These are phyloP conservation scores for Selenicereus undatus DNA, from an alignment of 148 eudicot species.

Conservation along the genomic window DNA sequence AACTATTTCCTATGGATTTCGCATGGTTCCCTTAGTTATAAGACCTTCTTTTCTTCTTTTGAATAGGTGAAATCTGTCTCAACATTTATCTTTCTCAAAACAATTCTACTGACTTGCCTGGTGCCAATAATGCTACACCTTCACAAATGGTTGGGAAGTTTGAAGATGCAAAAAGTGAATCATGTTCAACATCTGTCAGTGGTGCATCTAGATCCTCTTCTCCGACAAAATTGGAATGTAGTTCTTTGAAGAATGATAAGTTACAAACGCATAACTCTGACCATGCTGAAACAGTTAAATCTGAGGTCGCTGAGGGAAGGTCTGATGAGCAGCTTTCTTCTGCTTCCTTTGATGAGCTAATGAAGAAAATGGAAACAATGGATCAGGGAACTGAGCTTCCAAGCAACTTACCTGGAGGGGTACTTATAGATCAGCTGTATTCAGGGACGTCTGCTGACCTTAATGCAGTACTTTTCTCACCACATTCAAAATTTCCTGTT, in stretches of 20 bases:
- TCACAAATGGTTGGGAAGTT: constrained; percentile 21
- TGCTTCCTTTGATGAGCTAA: constrained; percentile 53
- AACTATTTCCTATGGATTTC: not conserved
- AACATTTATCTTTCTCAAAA: constrained; percentile 74
- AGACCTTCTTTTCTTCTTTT: not conserved
- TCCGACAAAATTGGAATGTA: constrained; percentile 38
- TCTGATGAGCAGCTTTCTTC: constrained; percentile 43
- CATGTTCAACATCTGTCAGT: constrained; percentile 38
- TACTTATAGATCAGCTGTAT: constrained; percentile 65
- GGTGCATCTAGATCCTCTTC: constrained; percentile 43
- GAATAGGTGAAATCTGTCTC: constrained; percentile 79
- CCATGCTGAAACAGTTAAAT: constrained; percentile 34
- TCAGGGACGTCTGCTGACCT: constrained; percentile 51
- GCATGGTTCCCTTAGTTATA: not conserved
- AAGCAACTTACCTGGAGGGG: constrained; percentile 59
- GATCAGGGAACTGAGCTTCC: constrained; percentile 63
- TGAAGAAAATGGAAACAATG: constrained; percentile 48
- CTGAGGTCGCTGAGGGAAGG: constrained; percentile 31
- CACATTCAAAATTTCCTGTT: constrained; percentile 54
- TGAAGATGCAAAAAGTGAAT: constrained; percentile 33
- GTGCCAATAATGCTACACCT: not conserved
- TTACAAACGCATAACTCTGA: constrained; percentile 34
- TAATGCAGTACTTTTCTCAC: constrained; percentile 68
- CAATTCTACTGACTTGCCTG: constrained; percentile 41
- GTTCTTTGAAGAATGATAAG: constrained; percentile 49